phyloP scores from a whole-genome alignment of 139 green algal species.

The Auxenochlorella pyrenoidosa region DNA sequence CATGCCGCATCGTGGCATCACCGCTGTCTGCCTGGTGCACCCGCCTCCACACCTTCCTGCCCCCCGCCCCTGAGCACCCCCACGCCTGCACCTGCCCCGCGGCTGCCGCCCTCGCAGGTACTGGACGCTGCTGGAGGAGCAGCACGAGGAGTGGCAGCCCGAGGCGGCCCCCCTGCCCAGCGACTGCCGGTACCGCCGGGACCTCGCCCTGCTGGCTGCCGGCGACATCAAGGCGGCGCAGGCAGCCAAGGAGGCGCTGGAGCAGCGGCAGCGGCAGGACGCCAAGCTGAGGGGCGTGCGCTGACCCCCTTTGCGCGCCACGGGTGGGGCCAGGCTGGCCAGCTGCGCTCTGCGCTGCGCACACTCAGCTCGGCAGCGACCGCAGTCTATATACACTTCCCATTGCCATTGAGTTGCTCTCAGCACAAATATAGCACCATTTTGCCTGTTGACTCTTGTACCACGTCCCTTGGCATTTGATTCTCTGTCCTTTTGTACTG shows the following conservation, averaged over 20 bases:
- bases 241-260: constrained; percentile 58
- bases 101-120: constrained; percentile 41
- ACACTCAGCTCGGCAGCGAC: too few relatives aligned
- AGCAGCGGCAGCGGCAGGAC: constrained; percentile 63
- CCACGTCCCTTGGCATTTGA: not conserved
- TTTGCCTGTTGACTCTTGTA: too few relatives aligned
- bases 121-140: constrained; percentile 67
- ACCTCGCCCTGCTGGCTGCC: constrained; percentile 60
- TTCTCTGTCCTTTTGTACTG: not conserved
- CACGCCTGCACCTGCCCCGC: not conserved
- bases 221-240: constrained; percentile 48
- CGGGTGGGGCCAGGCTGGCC: too few relatives aligned
- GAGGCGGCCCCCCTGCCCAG: constrained; percentile 58
- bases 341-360: too few relatives aligned
- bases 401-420: not conserved
- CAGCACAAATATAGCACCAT: not conserved
- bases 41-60: too few relatives aligned
- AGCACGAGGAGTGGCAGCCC: constrained; percentile 56
- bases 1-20: too few relatives aligned
- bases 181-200: constrained; percentile 68
- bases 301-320: not conserved
- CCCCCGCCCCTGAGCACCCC: too few relatives aligned
- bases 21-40: too few relatives aligned
- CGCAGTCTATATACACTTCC: too few relatives aligned
- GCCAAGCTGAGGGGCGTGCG: constrained; percentile 53